These are phyloP conservation scores for Serpula lacrymans DNA, from an alignment of 768 basidiomycete genomes.

Conservation along the genomic window DNA sequence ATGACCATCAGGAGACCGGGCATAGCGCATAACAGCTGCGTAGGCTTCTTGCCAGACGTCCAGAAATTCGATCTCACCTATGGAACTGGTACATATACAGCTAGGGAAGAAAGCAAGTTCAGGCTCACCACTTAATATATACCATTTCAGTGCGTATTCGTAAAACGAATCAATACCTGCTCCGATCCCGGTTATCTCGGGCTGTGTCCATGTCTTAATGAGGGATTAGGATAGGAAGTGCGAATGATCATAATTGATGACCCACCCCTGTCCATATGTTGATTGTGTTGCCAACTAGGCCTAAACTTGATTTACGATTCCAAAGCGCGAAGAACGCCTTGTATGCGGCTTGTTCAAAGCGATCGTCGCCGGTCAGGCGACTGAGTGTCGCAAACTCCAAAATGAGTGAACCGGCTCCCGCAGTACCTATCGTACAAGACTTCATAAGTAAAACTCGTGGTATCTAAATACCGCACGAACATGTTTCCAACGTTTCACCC, in stretches of 20 bases:
- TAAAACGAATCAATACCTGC: slow-evolving; percentile 96
- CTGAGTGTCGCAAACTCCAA: slow-evolving; percentile 94
- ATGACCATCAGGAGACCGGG: slow-evolving; percentile 80
- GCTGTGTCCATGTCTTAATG: slow-evolving; percentile 65
- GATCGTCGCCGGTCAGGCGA: slow-evolving; percentile 83
- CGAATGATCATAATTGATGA: slow-evolving; percentile 11
- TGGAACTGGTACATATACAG: slow-evolving; percentile 14
- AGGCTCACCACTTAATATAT: slow-evolving; percentile 72
- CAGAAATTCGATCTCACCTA: slow-evolving; percentile 75
- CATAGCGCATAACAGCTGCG: slow-evolving; percentile 80
- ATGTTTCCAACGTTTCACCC: slow-evolving; percentile 82
- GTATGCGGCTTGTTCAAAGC: slow-evolving; percentile 86
- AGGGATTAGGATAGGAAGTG: slow-evolving; percentile 7
- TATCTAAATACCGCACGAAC: slow-evolving; percentile 43
- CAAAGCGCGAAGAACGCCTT: slow-evolving; percentile 92
- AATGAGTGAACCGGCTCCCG: slow-evolving; percentile 90
- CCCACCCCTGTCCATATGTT: slow-evolving; percentile 78
- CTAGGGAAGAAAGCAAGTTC: not conserved
- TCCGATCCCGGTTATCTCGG: slow-evolving; percentile 79
- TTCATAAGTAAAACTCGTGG: slow-evolving; percentile 5
- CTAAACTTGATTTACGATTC: slow-evolving; percentile 84
- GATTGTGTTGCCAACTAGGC: slow-evolving; percentile 87
- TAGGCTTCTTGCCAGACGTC: slow-evolving; percentile 86
- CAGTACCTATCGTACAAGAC: slow-evolving; percentile 61
- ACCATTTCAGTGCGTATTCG: slow-evolving; percentile 93